Evolutionary conservation across 73 alveolate genomes (phyloP).

Genomic region (Effrenium voratum): DNA sequence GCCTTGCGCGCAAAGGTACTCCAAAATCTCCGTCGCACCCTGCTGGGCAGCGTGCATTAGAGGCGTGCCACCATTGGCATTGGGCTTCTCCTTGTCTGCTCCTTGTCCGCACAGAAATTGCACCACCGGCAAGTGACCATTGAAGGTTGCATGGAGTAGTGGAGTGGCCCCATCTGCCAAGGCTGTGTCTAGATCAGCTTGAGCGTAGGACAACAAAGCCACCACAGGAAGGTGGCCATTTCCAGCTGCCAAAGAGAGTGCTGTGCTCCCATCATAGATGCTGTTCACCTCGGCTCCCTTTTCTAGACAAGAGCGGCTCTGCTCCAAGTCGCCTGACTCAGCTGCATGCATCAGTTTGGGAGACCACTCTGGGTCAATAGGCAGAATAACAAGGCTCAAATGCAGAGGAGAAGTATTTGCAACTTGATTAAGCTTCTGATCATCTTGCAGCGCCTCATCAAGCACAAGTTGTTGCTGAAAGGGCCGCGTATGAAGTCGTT

Average conservation of each 20-base stretch:
- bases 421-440: background rate
- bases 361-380: background rate
- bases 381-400: background rate
- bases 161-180: conserved; percentile 23
- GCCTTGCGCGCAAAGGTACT: background rate
- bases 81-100: background rate
- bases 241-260: background rate
- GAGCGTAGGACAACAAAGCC: background rate
- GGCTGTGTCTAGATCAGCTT: background rate
- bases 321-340: background rate
- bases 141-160: background rate
- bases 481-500: background rate
- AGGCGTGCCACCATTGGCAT: background rate
- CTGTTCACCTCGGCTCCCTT: background rate
- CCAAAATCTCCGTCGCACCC: background rate
- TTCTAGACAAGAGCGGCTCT: background rate
- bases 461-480: background rate
- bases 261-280: background rate
- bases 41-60: conserved; percentile 13
- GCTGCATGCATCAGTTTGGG: background rate
- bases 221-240: background rate
- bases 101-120: background rate
- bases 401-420: background rate
- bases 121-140: conserved; percentile 23
- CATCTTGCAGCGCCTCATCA: background rate